Evolutionary conservation across 1,284 basidiomycete genomes (phyloP).

Genomic region (Cryptococcus sp.): DNA sequence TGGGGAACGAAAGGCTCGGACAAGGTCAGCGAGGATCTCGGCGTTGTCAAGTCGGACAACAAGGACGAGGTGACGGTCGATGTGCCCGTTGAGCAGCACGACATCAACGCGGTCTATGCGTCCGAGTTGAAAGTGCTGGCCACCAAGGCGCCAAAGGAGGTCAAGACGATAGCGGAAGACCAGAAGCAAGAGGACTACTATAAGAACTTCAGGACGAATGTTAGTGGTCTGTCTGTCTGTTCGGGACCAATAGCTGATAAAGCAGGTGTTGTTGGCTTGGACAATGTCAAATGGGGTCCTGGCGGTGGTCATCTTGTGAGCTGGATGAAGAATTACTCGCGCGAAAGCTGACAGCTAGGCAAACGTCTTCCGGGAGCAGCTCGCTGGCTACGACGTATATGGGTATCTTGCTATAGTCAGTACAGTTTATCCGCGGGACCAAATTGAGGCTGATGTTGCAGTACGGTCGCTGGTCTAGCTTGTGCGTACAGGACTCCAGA

Average conservation of each 20-base stretch:
- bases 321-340: constrained; percentile 6
- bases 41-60: constrained; percentile 58
- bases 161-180: constrained; percentile 52
- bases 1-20: constrained; percentile 93
- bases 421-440: constrained; percentile 3
- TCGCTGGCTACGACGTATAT: constrained; percentile 43
- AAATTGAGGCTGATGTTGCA: constrained; percentile 44
- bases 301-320: constrained; percentile 64
- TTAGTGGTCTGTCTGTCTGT: constrained; percentile 41
- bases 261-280: constrained; percentile 68
- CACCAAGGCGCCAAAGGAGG: constrained; percentile 64
- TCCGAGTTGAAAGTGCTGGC: constrained; percentile 73
- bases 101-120: constrained; percentile 79
- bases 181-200: constrained; percentile 86
- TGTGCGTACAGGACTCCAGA: constrained; percentile 55
- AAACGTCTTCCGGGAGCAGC: constrained; percentile 28
- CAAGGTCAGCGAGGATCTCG: constrained; percentile 73
- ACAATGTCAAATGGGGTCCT: constrained; percentile 73
- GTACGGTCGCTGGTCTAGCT: constrained; percentile 75
- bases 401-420: constrained; percentile 41
- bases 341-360: constrained; percentile 15
- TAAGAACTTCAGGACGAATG: constrained; percentile 74
- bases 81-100: constrained; percentile 73
- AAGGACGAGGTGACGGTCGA: constrained; percentile 67
- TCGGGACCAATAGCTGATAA: constrained; percentile 2